These are phyloP conservation scores for Voacanga thouarsii DNA, from an alignment of 257 asterid genomes.

Conservation along the genomic window DNA sequence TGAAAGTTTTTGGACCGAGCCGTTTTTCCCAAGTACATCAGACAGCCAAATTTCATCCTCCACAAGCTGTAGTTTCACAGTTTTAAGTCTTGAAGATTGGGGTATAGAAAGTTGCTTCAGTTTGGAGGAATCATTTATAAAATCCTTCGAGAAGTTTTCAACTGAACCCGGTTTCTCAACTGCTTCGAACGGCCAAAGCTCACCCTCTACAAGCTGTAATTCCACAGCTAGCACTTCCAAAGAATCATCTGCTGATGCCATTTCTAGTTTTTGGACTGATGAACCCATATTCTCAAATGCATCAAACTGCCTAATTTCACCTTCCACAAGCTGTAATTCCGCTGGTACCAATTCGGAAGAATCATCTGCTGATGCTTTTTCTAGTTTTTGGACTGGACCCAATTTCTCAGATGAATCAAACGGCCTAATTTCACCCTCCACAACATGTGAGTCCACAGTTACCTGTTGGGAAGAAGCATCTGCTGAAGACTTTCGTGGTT, in stretches of 20 bases:
- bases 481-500: too few species aligned
- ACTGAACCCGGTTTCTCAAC: background rate
- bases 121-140: slow-evolving; percentile 3
- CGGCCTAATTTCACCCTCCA: too few species aligned
- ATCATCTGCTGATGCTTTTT: background rate
- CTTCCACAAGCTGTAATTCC: background rate
- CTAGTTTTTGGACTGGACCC: slow-evolving; percentile 3
- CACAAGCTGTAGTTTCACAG: background rate
- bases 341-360: background rate
- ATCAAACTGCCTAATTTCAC: background rate
- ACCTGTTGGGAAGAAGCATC: too few species aligned
- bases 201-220: background rate
- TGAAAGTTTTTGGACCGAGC: slow-evolving; percentile 21
- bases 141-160: slow-evolving; percentile 7
- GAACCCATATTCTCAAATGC: slow-evolving; percentile 10
- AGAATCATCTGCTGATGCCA: slow-evolving; percentile 1
- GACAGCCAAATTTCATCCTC: background rate
- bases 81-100: background rate
- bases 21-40: slow-evolving; percentile 4
- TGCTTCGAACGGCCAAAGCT: background rate
- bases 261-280: slow-evolving; percentile 7
- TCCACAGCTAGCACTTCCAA: background rate
- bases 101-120: background rate
- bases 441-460: too few species aligned
- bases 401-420: too few species aligned